Percentiles rank a stretch among this genome's conserved stretches.
Evolutionary conservation across 305 asterid species (phyloP).

Genomic region (Euphrasia arctica): DNA sequence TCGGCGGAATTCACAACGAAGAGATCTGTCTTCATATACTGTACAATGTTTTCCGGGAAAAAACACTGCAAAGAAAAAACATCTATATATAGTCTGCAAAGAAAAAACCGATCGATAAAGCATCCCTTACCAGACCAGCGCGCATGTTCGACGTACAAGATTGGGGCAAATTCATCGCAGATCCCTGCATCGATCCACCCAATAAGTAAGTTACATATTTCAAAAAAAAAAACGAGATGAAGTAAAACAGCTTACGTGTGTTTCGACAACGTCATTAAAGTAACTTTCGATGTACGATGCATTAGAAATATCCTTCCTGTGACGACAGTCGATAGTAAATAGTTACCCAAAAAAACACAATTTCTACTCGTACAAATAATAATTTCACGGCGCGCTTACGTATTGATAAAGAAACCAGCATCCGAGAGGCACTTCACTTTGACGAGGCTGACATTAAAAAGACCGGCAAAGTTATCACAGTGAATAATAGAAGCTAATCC

Average conservation of each 20-base stretch:
- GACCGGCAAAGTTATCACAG: slow-evolving; percentile 60
- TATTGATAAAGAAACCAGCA: slow-evolving; percentile 69
- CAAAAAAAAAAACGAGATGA: background rate
- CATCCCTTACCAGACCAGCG: slow-evolving; percentile 52
- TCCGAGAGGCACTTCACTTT: slow-evolving; percentile 77
- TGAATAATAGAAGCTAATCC: slow-evolving; percentile 64
- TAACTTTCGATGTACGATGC: slow-evolving; percentile 35
- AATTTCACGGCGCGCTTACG: slow-evolving; percentile 35
- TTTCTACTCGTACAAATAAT: background rate
- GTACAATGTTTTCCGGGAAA: slow-evolving; percentile 58
- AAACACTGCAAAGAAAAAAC: slow-evolving; percentile 50
- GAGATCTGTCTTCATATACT: slow-evolving; percentile 52
- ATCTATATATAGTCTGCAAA: background rate
- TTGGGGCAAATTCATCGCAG: slow-evolving; percentile 54
- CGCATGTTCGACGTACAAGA: slow-evolving; percentile 61
- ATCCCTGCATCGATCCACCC: slow-evolving; percentile 51
- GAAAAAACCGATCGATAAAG: slow-evolving; percentile 5
- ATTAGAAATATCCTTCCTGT: slow-evolving; percentile 52
- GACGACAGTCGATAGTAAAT: background rate
- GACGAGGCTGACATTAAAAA: slow-evolving; percentile 35
- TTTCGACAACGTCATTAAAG: slow-evolving; percentile 41
- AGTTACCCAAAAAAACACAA: background rate
- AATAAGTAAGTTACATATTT: slow-evolving; percentile 4
- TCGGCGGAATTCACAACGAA: slow-evolving; percentile 67
- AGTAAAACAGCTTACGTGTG: slow-evolving; percentile 40